Base-by-base conservation (phyloP, 2,329 filamentous ascomycete genomes). In the Acephala macrosclerotiorum region DNA sequence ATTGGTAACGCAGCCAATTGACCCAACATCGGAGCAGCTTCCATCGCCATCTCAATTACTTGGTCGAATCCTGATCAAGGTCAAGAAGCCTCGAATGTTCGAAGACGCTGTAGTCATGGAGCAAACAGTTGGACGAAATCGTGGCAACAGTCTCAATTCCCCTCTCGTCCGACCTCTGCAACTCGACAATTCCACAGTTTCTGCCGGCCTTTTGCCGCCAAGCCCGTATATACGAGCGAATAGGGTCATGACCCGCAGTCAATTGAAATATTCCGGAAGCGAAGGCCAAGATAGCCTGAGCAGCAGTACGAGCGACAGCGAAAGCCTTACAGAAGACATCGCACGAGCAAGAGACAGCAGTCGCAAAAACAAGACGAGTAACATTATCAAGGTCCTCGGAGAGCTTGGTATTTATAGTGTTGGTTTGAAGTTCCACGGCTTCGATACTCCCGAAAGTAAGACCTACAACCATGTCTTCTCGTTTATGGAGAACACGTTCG, bases 391-490 rank as follows among this genome's bases (percentile, higher is more conserved):
- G 67, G 86, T 90, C 22, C 86, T 99, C 5, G 95, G 94, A 18
- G 91, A 92, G 42, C 86, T 99, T 11, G 96, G 94, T 33, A 92
- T 98, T 1, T 90, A 90, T 75, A 89, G 87, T 74, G 84, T 84
- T 8, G 88, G 88, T 0, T 81, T 97, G 78, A 97, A 96, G 76
- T 97, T 96, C 77, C 86, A 87, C 38, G 91, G 92, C 49, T 97
- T 97, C 75, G 88, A 90, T 64, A 86, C 87, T 14, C 82, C 89
- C 0, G 92, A 95, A 67, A 94, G 93, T 72, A 93, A 93, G 80
- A 88, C 88, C 49, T 96, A 89, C 82, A 98, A 98, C 78, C 96
- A 99, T 80, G 92, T 98, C 73, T 94, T 96, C 78, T 98, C 96
- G 0, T 94, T 98, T 80, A 93, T 93, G 77, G 96, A 99, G 80